phyloP scores from a whole-genome alignment of 2,329 filamentous ascomycete genomes.

The Penicillium sp. region DNA sequence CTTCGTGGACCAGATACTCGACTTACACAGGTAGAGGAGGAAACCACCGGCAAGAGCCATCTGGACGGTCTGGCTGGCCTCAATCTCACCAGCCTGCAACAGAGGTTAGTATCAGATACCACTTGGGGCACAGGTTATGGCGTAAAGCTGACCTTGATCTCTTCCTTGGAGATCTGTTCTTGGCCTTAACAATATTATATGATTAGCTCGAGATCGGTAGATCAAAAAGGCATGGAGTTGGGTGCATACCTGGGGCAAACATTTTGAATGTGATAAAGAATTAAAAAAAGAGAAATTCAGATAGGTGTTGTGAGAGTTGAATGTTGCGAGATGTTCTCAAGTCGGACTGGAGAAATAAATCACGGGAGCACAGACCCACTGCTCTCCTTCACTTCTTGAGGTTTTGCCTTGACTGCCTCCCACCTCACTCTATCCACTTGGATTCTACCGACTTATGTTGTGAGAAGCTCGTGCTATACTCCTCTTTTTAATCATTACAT shows the following conservation, averaged over 20 bases:
- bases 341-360: constrained; percentile 20
- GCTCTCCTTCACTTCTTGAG: constrained; percentile 18
- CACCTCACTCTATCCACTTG: constrained; percentile 5
- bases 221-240: background rate
- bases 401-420: constrained; percentile 10
- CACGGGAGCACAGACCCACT: constrained; percentile 30
- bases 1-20: background rate
- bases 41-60: constrained; percentile 54
- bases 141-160: constrained; percentile 40
- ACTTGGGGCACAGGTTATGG: background rate
- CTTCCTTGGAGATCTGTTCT: constrained; percentile 47
- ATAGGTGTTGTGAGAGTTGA: constrained; percentile 6
- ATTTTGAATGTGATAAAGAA: constrained; percentile 20
- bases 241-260: constrained; percentile 34
- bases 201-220: background rate
- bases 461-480: background rate
- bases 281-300: background rate
- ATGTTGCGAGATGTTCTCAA: background rate
- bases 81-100: constrained; percentile 49
- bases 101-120: constrained; percentile 8
- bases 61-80: constrained; percentile 55
- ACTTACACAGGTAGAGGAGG: constrained; percentile 62
- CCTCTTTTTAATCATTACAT: background rate
- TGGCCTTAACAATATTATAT: constrained; percentile 29
- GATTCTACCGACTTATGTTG: background rate